These are phyloP conservation scores for Polyplosphaeria fusca DNA, from an alignment of 495 filamentous ascomycete species.

Conservation along the genomic window DNA sequence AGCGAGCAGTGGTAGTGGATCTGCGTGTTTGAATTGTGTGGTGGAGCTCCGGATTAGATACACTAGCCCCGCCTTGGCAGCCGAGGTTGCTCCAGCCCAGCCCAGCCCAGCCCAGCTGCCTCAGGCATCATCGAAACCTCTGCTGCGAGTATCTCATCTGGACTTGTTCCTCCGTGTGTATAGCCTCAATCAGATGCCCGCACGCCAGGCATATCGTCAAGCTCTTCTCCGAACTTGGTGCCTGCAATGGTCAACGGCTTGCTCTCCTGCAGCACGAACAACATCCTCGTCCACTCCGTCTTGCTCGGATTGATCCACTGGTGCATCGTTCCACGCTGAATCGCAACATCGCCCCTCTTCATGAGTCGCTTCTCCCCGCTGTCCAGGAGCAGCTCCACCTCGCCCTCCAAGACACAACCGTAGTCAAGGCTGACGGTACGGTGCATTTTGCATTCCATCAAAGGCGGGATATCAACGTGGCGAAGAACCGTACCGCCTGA, in stretches of 20 bases:
- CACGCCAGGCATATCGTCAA: conserved; percentile 27
- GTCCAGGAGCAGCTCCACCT: conserved; percentile 62
- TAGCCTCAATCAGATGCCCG: conserved; percentile 15
- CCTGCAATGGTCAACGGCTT: conserved; percentile 34
- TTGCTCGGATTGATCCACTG: conserved; percentile 59
- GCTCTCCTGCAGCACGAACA: conserved; percentile 33
- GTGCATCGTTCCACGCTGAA: conserved; percentile 69
- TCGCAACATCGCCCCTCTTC: conserved; percentile 59
- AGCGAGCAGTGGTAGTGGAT: no score
- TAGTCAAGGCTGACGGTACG: conserved; percentile 37
- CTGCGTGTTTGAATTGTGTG: no score
- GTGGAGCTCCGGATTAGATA: no score
- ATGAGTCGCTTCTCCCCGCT: conserved; percentile 53
- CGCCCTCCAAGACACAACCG: conserved; percentile 37
- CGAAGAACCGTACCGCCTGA: conserved; percentile 37
- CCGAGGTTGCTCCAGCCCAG: not conserved
- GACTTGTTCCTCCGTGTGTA: no score
- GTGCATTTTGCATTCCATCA: conserved; percentile 30
- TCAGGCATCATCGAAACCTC: no score
- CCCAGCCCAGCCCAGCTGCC: no score
- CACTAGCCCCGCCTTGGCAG: conserved; percentile 17
- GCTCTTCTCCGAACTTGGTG: conserved; percentile 33
- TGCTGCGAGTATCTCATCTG: no score
- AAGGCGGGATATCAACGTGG: conserved; percentile 29
- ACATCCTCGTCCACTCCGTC: conserved; percentile 40